phyloP scores from a whole-genome alignment of 139 green algal species.

The Chlorella sp. region DNA sequence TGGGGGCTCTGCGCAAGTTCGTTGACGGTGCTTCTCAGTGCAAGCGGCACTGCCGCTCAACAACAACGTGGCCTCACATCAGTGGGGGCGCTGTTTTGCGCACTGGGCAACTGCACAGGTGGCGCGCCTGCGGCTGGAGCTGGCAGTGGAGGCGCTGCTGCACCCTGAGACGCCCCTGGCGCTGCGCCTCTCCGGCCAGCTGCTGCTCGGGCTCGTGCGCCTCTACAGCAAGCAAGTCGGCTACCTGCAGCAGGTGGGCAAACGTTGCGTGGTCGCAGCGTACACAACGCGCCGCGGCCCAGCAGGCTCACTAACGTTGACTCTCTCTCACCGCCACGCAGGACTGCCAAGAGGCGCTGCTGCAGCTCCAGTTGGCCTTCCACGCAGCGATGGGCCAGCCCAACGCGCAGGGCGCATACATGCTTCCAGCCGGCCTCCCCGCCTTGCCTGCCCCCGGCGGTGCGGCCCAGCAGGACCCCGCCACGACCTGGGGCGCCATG shows the following conservation, averaged over 20 bases:
- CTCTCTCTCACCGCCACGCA: no score
- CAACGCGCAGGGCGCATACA: neutral
- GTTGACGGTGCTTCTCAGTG: no score
- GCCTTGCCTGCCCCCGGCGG: no score
- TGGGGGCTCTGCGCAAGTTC: no score
- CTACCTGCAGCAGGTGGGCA: slow-evolving; percentile 45
- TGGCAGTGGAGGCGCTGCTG: slow-evolving; percentile 83
- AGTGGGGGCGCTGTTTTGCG: neutral
- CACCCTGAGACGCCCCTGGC: slow-evolving; percentile 88
- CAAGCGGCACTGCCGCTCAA: neutral
- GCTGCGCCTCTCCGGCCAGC: slow-evolving; percentile 87
- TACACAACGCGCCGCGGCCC: no score
- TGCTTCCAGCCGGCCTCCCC: no score
- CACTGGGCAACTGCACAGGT: slow-evolving; percentile 26
- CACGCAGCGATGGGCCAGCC: neutral
- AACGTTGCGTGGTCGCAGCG: no score
- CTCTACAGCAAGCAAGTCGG: slow-evolving; percentile 86
- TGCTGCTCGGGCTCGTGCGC: slow-evolving; percentile 92
- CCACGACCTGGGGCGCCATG: neutral
- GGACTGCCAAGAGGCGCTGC: neutral
- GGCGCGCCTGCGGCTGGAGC: slow-evolving; percentile 21
- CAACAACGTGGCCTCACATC: neutral
- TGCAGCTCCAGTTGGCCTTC: neutral
- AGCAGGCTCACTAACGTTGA: no score
- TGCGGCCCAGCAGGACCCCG: no score